Conservation (phyloP, 2,329 filamentous ascomycete species). For the Apiospora arundinis region DNA sequence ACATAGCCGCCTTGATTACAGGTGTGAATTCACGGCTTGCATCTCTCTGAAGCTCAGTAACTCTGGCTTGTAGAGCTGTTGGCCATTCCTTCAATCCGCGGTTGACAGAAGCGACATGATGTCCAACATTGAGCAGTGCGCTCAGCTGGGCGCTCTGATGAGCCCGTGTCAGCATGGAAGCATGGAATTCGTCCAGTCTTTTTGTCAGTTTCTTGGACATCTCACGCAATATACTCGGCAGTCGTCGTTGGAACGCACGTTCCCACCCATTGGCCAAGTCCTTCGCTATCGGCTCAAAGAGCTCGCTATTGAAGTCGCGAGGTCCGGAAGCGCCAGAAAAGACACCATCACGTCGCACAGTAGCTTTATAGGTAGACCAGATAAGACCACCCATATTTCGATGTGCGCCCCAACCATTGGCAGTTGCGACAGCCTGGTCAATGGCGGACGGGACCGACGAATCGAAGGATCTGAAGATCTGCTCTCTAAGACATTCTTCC, state of each 20-base stretch:
- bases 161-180: background rate
- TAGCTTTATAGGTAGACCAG: slow-evolving; percentile 62
- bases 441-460: slow-evolving; percentile 47
- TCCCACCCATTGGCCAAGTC: background rate
- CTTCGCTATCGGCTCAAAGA: slow-evolving; percentile 34
- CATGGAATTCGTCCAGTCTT: slow-evolving; percentile 11
- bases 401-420: slow-evolving; percentile 47
- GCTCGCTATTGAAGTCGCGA: slow-evolving; percentile 36
- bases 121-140: slow-evolving; percentile 1
- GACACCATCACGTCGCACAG: slow-evolving; percentile 37
- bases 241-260: background rate
- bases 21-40: slow-evolving; percentile 23
- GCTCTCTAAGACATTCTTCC: slow-evolving; percentile 46
- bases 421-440: slow-evolving; percentile 42
- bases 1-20: slow-evolving; percentile 6
- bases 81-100: background rate
- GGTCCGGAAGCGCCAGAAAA: slow-evolving; percentile 37
- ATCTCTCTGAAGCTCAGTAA: slow-evolving; percentile 13
- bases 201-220: slow-evolving; percentile 10
- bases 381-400: slow-evolving; percentile 51
- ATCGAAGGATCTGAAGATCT: slow-evolving; percentile 53
- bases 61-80: background rate
- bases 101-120: background rate
- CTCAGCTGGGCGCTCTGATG: background rate
- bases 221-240: background rate